Percentiles rank a stretch among this genome's conserved stretches.
Conservation (phyloP, 352 stramenopile genomes). For the Globisporangium spinosum region DNA sequence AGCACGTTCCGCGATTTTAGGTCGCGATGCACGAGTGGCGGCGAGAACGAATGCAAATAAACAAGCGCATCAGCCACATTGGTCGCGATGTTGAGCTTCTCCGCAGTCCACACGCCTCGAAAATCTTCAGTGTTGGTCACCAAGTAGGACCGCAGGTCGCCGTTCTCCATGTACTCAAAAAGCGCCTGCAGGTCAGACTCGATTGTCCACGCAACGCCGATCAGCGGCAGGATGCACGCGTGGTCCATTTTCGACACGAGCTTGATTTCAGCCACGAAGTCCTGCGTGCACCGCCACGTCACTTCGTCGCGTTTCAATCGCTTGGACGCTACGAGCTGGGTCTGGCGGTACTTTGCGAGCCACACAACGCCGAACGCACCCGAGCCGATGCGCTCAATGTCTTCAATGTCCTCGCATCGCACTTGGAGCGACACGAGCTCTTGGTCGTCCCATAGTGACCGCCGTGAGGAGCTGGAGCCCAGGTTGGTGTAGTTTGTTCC, state of each 20-base stretch:
- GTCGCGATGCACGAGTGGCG: slow-evolving; percentile 34
- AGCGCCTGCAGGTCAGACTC: slow-evolving; percentile 52
- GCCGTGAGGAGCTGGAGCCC: slow-evolving; percentile 8
- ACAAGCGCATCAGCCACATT: slow-evolving; percentile 40
- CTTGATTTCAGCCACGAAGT: slow-evolving; percentile 72
- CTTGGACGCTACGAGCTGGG: slow-evolving; percentile 44
- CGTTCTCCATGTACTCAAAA: slow-evolving; percentile 64
- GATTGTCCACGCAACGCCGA: slow-evolving; percentile 62
- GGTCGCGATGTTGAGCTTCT: slow-evolving; percentile 38
- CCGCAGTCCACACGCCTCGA: slow-evolving; percentile 21
- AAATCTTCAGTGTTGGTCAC: slow-evolving; percentile 11
- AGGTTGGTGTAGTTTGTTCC: slow-evolving; percentile 11
- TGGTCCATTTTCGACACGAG: slow-evolving; percentile 58
- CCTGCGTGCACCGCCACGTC: slow-evolving; percentile 33
- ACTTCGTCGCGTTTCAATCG: slow-evolving; percentile 40
- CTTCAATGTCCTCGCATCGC: slow-evolving; percentile 42
- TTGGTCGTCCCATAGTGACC: slow-evolving; percentile 50
- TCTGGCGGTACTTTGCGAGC: slow-evolving; percentile 40
- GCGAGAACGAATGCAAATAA: slow-evolving; percentile 43
- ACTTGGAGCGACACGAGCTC: slow-evolving; percentile 50
- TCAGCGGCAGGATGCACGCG: slow-evolving; percentile 55
- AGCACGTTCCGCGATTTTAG: slow-evolving; percentile 44
- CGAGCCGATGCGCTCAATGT: slow-evolving; percentile 42
- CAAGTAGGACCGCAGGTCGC: slow-evolving; percentile 52
- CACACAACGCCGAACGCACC: slow-evolving; percentile 48